These are phyloP conservation scores for Boletus semigastroideus DNA, from an alignment of 1,284 basidiomycete species.

Conservation along the genomic window DNA sequence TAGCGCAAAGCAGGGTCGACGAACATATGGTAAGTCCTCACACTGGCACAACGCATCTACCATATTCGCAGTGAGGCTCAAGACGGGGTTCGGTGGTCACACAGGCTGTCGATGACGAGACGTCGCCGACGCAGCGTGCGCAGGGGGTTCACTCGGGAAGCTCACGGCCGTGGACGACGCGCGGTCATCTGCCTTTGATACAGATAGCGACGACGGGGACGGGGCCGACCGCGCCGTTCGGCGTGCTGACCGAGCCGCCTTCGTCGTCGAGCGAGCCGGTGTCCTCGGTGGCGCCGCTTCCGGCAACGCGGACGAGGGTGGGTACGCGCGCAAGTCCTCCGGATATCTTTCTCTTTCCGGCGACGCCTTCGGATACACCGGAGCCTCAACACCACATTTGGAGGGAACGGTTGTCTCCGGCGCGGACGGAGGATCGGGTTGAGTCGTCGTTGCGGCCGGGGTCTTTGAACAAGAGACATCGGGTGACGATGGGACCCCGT, in stretches of 20 bases:
- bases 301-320: constrained; percentile 6
- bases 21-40: constrained; percentile 26
- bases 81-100: neutral
- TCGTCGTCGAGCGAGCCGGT: constrained; percentile 20
- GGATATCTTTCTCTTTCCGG: constrained; percentile 29
- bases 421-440: constrained; percentile 16
- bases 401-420: neutral
- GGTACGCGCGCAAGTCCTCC: constrained; percentile 15
- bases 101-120: constrained; percentile 28
- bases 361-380: constrained; percentile 27
- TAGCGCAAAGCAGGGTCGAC: constrained; percentile 22
- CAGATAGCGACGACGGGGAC: constrained; percentile 26
- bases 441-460: constrained; percentile 24
- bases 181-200: constrained; percentile 25
- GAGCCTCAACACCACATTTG: constrained; percentile 14
- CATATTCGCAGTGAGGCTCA: constrained; percentile 12
- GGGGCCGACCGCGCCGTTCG: constrained; percentile 28
- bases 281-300: constrained; percentile 16
- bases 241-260: constrained; percentile 29
- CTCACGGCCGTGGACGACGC: constrained; percentile 17
- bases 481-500: constrained; percentile 72
- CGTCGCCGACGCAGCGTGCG: constrained; percentile 7
- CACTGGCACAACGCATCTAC: neutral
- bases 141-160: constrained; percentile 7
- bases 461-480: constrained; percentile 39